phyloP scores from a whole-genome alignment of 1,284 basidiomycete species.

The Fomitopsis palustris region DNA sequence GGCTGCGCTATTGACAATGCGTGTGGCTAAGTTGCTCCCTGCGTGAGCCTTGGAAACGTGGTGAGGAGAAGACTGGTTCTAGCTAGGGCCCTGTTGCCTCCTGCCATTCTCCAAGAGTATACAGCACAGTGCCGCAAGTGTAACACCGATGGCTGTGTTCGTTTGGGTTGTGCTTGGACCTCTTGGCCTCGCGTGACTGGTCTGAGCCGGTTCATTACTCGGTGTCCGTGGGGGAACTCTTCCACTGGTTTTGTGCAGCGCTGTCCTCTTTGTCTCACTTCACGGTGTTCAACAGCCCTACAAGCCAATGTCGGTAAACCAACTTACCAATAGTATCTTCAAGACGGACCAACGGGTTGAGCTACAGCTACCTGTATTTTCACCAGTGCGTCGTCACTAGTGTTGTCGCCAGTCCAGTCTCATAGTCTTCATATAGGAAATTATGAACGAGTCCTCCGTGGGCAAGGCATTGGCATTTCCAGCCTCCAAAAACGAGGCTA shows the following conservation, averaged over 20 bases:
- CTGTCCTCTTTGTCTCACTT: constrained; percentile 26
- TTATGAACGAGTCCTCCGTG: constrained; percentile 32
- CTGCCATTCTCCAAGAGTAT: no score
- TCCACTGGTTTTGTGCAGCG: constrained; percentile 2
- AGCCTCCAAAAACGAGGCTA: constrained; percentile 42
- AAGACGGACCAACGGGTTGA: constrained; percentile 24
- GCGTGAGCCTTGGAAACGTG: no score
- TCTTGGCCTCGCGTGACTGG: no score
- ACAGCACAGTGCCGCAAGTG: no score
- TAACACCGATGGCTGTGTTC: no score
- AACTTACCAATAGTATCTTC: constrained; percentile 35
- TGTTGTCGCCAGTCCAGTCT: not conserved
- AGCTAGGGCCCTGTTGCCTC: no score
- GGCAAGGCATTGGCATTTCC: constrained; percentile 43
- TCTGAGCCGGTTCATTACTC: not conserved
- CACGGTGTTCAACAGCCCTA: not conserved
- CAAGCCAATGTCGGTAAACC: constrained; percentile 25
- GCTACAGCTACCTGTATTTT: constrained; percentile 36
- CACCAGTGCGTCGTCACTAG: constrained; percentile 32
- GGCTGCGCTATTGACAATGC: no score
- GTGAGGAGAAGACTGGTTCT: no score
- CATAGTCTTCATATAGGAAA: constrained; percentile 26
- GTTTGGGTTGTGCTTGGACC: no score
- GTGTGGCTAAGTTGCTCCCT: no score
- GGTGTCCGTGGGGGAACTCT: not conserved